Evolutionary conservation across 495 filamentous ascomycete species (phyloP).

Genomic region (Penicillium canescens): DNA sequence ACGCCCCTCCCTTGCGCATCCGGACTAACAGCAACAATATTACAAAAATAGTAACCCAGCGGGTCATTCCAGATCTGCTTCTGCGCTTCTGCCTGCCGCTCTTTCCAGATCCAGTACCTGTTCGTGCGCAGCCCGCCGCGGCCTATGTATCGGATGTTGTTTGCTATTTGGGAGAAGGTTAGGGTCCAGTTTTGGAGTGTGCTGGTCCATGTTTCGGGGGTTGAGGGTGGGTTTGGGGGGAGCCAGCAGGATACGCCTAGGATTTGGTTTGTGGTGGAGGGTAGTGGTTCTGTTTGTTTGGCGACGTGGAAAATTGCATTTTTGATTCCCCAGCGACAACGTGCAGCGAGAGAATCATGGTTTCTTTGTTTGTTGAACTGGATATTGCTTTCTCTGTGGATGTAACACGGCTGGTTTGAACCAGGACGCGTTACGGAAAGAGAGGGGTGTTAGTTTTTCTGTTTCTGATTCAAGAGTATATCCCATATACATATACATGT

Average conservation of each 20-base stretch:
- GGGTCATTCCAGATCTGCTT: conserved; percentile 57
- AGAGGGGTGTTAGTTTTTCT: conserved; percentile 17
- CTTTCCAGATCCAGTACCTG: conserved; percentile 69
- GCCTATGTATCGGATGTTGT: conserved; percentile 56
- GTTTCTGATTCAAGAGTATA: not conserved
- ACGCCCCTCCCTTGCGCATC: conserved; percentile 58
- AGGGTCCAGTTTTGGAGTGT: conserved; percentile 57
- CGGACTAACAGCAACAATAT: conserved; percentile 66
- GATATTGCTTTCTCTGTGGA: conserved; percentile 1
- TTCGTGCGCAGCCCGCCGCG: conserved; percentile 59
- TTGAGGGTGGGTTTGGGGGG: conserved; percentile 42
- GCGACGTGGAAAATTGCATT: conserved; percentile 67
- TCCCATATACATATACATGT: not conserved
- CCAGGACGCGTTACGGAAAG: conserved; percentile 20
- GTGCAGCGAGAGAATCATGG: conserved; percentile 54
- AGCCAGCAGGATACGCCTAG: conserved; percentile 69
- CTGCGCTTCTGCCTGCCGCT: conserved; percentile 56
- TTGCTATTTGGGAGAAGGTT: conserved; percentile 54
- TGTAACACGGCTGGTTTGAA: conserved; percentile 6
- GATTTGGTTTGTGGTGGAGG: conserved; percentile 34
- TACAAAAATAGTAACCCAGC: conserved; percentile 66
- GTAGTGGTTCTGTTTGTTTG: conserved; percentile 38
- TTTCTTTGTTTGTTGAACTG: conserved; percentile 56
- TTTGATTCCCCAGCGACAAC: conserved; percentile 64
- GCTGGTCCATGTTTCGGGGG: conserved; percentile 52